Percentiles rank a stretch among this genome's conserved stretches.
These are phyloP conservation scores for Endothia cerciana DNA, from an alignment of 2,329 filamentous ascomycete species.

Conservation along the genomic window DNA sequence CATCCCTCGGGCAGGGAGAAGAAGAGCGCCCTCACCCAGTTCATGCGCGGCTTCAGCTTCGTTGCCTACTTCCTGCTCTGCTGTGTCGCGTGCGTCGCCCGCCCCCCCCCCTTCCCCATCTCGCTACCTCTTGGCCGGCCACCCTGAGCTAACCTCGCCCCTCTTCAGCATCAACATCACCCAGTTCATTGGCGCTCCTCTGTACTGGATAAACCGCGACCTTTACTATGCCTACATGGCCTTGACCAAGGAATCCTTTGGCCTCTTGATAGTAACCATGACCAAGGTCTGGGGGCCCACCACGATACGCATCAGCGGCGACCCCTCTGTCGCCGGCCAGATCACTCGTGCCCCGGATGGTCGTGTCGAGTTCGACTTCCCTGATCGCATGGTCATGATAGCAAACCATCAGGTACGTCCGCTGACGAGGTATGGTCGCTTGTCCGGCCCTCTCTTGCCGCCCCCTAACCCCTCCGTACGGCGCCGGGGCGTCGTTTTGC, in stretches of 20 bases:
- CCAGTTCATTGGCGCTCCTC: conserved; percentile 74
- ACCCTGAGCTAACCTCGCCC: conserved; percentile 13
- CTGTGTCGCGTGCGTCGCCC: conserved; percentile 51
- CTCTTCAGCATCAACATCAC: conserved; percentile 64
- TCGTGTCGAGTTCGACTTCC: conserved; percentile 76
- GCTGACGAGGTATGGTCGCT: too few relatives aligned
- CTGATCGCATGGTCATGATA: conserved; percentile 79
- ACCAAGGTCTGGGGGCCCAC: conserved; percentile 90
- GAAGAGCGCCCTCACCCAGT: conserved; percentile 54
- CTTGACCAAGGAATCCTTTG: conserved; percentile 83
- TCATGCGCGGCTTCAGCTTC: conserved; percentile 57
- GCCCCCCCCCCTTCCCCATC: neutral
- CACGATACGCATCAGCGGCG: conserved; percentile 79
- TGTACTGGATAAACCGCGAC: conserved; percentile 76
- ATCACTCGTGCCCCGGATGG: conserved; percentile 72
- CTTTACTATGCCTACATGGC: conserved; percentile 87
- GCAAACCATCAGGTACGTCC: conserved; percentile 72
- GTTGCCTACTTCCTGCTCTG: conserved; percentile 56
- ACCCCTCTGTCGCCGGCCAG: conserved; percentile 77
- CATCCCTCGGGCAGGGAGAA: conserved; percentile 62
- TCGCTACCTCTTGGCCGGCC: neutral
- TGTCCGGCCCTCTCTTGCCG: too few relatives aligned
- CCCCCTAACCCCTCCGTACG: too few relatives aligned
- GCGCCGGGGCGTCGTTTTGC: neutral
- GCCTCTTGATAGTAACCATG: conserved; percentile 75